These are phyloP conservation scores for Apiospora malaysiana DNA, from an alignment of 2,329 filamentous ascomycete species.

Conservation along the genomic window DNA sequence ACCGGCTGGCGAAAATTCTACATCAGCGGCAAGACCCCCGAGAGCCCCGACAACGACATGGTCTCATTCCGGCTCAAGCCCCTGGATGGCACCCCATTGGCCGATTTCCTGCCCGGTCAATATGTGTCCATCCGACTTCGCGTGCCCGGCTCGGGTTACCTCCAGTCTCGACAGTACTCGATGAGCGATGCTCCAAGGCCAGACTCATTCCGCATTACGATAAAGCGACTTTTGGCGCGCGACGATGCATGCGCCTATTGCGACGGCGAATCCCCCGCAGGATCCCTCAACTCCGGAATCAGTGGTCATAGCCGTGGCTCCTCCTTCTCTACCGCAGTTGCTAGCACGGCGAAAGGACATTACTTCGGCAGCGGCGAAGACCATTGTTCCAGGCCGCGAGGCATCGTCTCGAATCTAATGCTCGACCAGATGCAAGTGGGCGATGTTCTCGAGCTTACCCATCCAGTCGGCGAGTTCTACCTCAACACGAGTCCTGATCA, in stretches of 20 bases:
- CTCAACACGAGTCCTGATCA: constrained; percentile 50
- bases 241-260: constrained; percentile 37
- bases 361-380: constrained; percentile 38
- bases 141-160: constrained; percentile 58
- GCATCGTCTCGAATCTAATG: constrained; percentile 73
- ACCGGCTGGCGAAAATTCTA: constrained; percentile 70
- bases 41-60: constrained; percentile 65
- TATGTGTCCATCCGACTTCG: constrained; percentile 70
- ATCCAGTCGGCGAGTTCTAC: constrained; percentile 69
- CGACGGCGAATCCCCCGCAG: neutral
- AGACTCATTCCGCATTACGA: constrained; percentile 71
- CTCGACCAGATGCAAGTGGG: constrained; percentile 67
- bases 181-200: constrained; percentile 68
- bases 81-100: constrained; percentile 64
- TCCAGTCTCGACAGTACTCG: constrained; percentile 75
- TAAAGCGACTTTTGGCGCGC: constrained; percentile 69
- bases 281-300: constrained; percentile 12
- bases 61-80: constrained; percentile 74
- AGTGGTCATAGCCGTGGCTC: constrained; percentile 22
- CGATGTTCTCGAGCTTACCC: constrained; percentile 68
- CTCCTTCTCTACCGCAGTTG: constrained; percentile 33
- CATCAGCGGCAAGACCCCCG: constrained; percentile 67
- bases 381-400: constrained; percentile 46
- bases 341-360: constrained; percentile 39
- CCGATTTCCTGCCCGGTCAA: constrained; percentile 71